Conservation (phyloP, 805 yeast genomes). For the Kuraishia capsulata region DNA sequence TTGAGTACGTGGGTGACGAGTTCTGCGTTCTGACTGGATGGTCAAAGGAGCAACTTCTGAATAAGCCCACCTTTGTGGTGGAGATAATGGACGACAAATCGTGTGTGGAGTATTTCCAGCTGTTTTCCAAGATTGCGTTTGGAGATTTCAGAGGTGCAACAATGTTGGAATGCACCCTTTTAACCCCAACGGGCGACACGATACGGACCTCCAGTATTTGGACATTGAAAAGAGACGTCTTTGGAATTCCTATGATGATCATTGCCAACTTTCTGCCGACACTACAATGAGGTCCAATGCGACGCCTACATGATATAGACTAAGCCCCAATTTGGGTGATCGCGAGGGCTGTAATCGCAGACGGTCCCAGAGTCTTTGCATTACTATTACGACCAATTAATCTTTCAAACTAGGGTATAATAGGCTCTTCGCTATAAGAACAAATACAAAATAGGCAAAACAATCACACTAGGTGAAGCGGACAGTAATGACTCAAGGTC, state of each 20-base stretch:
- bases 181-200: slow-evolving; percentile 44
- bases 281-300: slow-evolving; percentile 13
- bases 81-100: slow-evolving; percentile 84
- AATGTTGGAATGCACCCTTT: slow-evolving; percentile 78
- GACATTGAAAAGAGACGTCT: slow-evolving; percentile 91
- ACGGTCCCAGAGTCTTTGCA: no score
- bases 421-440: no score
- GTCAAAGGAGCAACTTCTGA: slow-evolving; percentile 61
- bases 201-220: slow-evolving; percentile 79
- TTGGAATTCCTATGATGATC: slow-evolving; percentile 96
- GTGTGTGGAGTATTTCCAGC: slow-evolving; percentile 79
- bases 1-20: slow-evolving; percentile 92
- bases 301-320: no score
- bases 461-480: no score
- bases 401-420: no score
- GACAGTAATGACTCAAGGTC: no score
- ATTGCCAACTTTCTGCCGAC: slow-evolving; percentile 90
- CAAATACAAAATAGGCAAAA: no score
- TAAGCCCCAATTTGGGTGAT: no score
- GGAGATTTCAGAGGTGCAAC: slow-evolving; percentile 85
- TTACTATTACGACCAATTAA: no score
- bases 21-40: slow-evolving; percentile 89
- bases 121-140: slow-evolving; percentile 78
- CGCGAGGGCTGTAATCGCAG: no score
- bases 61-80: slow-evolving; percentile 61